Evolutionary conservation across 2,329 filamentous ascomycete species (phyloP).

Genomic region (Hypoxylon sp.): DNA sequence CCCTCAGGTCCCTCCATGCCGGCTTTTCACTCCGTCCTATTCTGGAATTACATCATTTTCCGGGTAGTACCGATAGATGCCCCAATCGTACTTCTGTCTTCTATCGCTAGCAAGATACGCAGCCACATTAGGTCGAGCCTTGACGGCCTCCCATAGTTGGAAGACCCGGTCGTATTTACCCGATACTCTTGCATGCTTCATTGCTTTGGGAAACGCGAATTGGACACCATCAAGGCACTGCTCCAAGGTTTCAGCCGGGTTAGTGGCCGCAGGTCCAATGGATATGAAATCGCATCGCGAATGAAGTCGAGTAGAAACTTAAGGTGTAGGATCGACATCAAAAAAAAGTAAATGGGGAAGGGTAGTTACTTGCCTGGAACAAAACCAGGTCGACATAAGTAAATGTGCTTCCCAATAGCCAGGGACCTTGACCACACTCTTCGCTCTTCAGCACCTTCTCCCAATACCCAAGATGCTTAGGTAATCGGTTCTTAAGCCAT

Average conservation of each 20-base stretch:
- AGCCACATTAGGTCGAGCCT: constrained; percentile 73
- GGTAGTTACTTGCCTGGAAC: constrained; percentile 70
- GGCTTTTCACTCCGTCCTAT: not conserved
- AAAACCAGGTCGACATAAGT: constrained; percentile 80
- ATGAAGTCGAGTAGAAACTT: not conserved
- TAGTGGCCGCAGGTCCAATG: constrained; percentile 3
- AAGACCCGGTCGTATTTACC: constrained; percentile 74
- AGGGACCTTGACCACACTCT: constrained; percentile 68
- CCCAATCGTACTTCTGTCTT: constrained; percentile 70
- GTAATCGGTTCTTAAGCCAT: constrained; percentile 73
- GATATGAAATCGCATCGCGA: not conserved
- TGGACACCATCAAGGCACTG: constrained; percentile 69
- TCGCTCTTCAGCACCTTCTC: constrained; percentile 73
- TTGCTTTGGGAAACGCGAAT: constrained; percentile 78
- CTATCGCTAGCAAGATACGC: constrained; percentile 76
- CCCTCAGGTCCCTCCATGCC: no score
- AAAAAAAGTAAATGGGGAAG: not conserved
- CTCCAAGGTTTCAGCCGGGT: not conserved
- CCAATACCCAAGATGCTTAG: constrained; percentile 79
- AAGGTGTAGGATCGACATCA: not conserved
- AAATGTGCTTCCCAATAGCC: constrained; percentile 73
- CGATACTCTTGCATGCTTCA: constrained; percentile 66
- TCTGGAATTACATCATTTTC: constrained; percentile 14
- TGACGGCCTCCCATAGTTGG: constrained; percentile 72
- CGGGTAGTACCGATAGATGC: constrained; percentile 67